Conservation (phyloP, 257 asterid species). For the Nicotiana benthamiana region DNA sequence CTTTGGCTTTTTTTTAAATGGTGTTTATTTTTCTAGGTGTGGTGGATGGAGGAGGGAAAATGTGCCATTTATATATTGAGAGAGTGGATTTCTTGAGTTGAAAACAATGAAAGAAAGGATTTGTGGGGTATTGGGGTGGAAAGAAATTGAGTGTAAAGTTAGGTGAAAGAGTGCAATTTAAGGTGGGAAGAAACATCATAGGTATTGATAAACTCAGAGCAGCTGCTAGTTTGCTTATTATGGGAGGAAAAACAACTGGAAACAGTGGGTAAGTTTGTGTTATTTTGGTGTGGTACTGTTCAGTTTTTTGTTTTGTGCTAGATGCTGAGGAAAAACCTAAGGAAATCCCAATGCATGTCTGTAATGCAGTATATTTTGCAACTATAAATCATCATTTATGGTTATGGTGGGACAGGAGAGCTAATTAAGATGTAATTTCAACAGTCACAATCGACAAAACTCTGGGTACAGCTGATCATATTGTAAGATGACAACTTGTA, state of each 20-base stretch:
- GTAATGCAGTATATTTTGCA: no score
- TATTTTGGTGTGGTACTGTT: background rate
- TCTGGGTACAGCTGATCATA: background rate
- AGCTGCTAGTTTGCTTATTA: conserved; percentile 39
- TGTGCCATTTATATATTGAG: conserved; percentile 10
- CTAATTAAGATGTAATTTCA: background rate
- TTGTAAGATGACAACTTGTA: background rate
- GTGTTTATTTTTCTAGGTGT: background rate
- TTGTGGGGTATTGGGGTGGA: background rate
- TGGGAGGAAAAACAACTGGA: conserved; percentile 23
- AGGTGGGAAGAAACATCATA: conserved; percentile 24
- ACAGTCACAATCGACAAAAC: background rate
- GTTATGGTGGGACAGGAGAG: background rate
- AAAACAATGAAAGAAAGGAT: background rate
- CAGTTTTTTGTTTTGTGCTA: background rate
- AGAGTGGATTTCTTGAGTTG: background rate
- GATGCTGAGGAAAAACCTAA: background rate
- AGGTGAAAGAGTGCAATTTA: conserved; percentile 19
- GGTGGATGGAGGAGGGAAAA: background rate
- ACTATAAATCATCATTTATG: background rate
- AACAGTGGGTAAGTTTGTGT: background rate
- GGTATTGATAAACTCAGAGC: conserved; percentile 23
- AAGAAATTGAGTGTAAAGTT: conserved; percentile 4
- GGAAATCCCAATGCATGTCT: no score
- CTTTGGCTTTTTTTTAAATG: no score